Evolutionary conservation across 306 rosid species (phyloP).

Genomic region (Quillaja saponaria): DNA sequence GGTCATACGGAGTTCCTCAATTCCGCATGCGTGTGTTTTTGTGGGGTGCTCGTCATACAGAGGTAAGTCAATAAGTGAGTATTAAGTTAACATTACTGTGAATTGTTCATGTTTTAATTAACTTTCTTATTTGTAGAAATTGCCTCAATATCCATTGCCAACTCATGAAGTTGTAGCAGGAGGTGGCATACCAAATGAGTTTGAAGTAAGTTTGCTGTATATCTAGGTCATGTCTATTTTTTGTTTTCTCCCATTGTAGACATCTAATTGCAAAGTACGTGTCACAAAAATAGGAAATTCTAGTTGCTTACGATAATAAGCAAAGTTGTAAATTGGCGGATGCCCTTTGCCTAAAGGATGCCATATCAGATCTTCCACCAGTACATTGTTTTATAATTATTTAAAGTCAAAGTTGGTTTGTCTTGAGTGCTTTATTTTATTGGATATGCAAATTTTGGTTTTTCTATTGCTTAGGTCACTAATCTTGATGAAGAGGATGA

Average conservation of each 20-base stretch:
- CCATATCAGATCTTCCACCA: conserved; percentile 44
- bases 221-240: no score
- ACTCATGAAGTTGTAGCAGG: conserved; percentile 47
- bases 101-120: background rate
- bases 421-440: background rate
- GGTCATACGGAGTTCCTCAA: conserved; percentile 81
- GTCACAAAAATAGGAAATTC: conserved; percentile 36
- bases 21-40: conserved; percentile 78
- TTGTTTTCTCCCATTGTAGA: no score
- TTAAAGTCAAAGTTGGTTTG: background rate
- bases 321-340: conserved; percentile 29
- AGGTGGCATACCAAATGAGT: conserved; percentile 33
- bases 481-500: conserved; percentile 40
- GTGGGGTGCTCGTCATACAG: conserved; percentile 73
- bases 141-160: conserved; percentile 53
- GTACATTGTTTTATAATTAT: conserved; percentile 26
- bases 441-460: background rate
- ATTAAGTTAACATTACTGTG: background rate
- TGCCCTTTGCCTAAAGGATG: conserved; percentile 40
- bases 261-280: background rate
- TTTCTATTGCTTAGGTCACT: conserved; percentile 24
- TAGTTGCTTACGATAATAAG: conserved; percentile 32
- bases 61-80: conserved; percentile 35
- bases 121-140: conserved; percentile 21
- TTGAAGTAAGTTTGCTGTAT: conserved; percentile 36